Evolutionary conservation across 805 yeast genomes (phyloP).

Genomic region (Priceomyces haplophilus): DNA sequence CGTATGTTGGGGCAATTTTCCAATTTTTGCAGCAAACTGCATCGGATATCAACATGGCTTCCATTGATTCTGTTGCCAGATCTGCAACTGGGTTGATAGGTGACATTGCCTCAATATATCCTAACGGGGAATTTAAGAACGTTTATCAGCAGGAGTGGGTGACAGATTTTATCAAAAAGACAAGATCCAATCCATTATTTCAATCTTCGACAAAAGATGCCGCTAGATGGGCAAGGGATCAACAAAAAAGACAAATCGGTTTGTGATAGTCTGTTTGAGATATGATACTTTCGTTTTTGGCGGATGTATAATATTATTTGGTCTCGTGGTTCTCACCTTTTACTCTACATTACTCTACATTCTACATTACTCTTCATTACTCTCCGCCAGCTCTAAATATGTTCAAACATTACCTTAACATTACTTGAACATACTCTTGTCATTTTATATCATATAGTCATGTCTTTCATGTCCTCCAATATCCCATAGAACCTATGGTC

Average conservation of each 20-base stretch:
- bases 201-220: slow-evolving; percentile 74
- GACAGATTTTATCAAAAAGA: slow-evolving; percentile 66
- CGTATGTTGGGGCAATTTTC: slow-evolving; percentile 68
- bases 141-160: slow-evolving; percentile 77
- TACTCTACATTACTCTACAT: slow-evolving; percentile 1
- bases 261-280: not conserved
- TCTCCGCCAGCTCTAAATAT: not conserved
- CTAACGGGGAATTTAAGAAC: slow-evolving; percentile 68
- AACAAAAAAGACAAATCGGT: slow-evolving; percentile 49
- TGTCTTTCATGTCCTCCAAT: slow-evolving; percentile 13
- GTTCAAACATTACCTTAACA: slow-evolving; percentile 3
- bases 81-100: slow-evolving; percentile 90
- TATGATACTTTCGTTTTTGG: too few species aligned
- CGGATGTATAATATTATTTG: too few species aligned
- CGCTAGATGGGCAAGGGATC: slow-evolving; percentile 98
- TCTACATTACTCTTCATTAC: slow-evolving; percentile 5
- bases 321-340: not conserved
- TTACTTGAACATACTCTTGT: slow-evolving; percentile 6
- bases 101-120: slow-evolving; percentile 85
- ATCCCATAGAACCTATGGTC: slow-evolving; percentile 5
- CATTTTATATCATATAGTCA: slow-evolving; percentile 7
- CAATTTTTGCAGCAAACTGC: slow-evolving; percentile 61
- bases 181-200: slow-evolving; percentile 61
- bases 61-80: slow-evolving; percentile 70
- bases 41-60: slow-evolving; percentile 55